Evolutionary conservation across 495 filamentous ascomycete genomes (phyloP).

Genomic region (Baudoinia panamericana): DNA sequence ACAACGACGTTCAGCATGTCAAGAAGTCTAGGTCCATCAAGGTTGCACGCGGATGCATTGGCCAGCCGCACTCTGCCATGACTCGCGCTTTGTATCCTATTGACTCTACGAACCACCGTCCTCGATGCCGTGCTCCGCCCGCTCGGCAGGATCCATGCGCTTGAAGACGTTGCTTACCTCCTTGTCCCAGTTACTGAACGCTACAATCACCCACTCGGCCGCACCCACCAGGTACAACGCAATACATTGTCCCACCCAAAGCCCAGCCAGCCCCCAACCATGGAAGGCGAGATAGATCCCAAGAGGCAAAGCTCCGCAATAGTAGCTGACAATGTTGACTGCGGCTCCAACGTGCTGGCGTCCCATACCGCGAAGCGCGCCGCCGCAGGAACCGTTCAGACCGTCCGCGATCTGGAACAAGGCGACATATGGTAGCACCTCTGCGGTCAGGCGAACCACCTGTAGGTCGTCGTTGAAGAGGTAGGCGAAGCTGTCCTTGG

Average conservation of each 20-base stretch:
- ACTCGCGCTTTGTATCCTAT: not conserved
- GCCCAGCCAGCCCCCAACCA: conserved; percentile 70
- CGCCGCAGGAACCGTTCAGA: conserved; percentile 60
- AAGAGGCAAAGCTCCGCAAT: conserved; percentile 67
- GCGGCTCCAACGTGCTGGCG: conserved; percentile 76
- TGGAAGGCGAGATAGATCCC: conserved; percentile 82
- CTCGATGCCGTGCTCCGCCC: conserved; percentile 30
- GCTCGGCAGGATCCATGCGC: conserved; percentile 53
- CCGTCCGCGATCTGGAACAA: conserved; percentile 94
- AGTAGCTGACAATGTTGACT: conserved; percentile 87
- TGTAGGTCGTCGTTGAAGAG: conserved; percentile 71
- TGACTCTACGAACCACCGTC: not conserved
- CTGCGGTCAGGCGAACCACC: conserved; percentile 64
- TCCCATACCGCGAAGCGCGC: conserved; percentile 71
- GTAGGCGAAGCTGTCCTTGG: conserved; percentile 62
- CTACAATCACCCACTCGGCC: conserved; percentile 71
- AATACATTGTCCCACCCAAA: conserved; percentile 87
- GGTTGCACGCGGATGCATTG: not conserved
- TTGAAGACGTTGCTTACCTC: conserved; percentile 66
- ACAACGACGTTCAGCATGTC: too few species aligned
- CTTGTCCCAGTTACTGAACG: conserved; percentile 61
- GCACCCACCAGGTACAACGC: conserved; percentile 72
- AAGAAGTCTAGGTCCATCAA: too few species aligned
- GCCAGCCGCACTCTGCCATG: not conserved
- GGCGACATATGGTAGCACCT: conserved; percentile 78